A percentile compares a stretch with the other conserved stretches of the same genome.
These are phyloP conservation scores for Prorocentrum cordatum DNA, from an alignment of 169 alveolate species.

Conservation along the genomic window DNA sequence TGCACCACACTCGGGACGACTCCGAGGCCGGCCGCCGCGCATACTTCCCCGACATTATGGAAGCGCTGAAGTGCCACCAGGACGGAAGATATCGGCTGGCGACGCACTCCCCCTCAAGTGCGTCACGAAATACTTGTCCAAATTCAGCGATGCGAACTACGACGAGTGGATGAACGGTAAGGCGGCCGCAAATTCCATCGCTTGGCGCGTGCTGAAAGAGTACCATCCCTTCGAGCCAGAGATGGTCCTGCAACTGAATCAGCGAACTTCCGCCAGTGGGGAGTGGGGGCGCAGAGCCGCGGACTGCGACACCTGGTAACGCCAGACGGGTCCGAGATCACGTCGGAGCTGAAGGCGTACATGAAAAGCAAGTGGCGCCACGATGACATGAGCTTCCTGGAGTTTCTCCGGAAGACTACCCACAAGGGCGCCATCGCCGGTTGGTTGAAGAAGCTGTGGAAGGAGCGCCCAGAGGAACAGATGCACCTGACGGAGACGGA, in stretches of 20 bases:
- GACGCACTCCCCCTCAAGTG: not conserved
- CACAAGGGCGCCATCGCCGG: not conserved
- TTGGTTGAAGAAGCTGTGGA: not conserved
- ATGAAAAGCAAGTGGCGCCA: no score
- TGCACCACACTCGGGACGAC: not conserved
- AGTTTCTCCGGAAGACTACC: not conserved
- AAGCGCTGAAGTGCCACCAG: not conserved
- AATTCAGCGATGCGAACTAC: not conserved
- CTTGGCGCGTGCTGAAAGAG: not conserved
- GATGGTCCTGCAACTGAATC: constrained; percentile 13
- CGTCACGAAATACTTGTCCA: not conserved
- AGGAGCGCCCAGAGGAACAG: not conserved
- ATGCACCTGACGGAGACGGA: not conserved
- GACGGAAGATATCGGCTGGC: not conserved
- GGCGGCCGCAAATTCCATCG: not conserved
- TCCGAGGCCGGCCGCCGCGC: not conserved
- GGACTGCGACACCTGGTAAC: no score
- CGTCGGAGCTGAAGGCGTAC: no score
- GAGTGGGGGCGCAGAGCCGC: not conserved
- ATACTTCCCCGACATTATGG: not conserved
- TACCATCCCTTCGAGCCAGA: constrained; percentile 4
- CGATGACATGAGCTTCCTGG: no score
- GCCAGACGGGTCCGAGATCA: no score
- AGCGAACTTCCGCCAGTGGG: constrained; percentile 21
- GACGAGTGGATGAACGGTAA: not conserved